Evolutionary conservation across 2,329 filamentous ascomycete genomes (phyloP), one percentile per base, ranked within the genome.

Genomic region (Cladosporium sp.): DNA sequence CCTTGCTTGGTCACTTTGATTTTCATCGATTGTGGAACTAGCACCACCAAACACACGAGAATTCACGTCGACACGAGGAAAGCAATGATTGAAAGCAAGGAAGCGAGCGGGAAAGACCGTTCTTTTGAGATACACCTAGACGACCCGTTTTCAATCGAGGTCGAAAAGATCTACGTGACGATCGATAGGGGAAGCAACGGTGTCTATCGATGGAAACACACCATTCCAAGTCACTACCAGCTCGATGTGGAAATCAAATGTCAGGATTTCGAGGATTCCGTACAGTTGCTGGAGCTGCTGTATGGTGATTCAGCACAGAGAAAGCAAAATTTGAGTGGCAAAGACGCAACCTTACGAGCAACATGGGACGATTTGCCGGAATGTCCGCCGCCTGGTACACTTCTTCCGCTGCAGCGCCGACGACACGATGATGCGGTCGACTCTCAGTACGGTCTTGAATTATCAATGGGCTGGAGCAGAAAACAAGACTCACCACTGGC

Each of bases 351-450:
- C 47, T 29, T 71, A 1, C 54, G 53, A 33, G 54, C 61, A 7
- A 57, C 49, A 7, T 70, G 64, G 61, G 42, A 47, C 2, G 57
- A 63, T 18, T 57, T 72, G 4, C 61, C 67, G 4, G 43, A 59
- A 4, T 59, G 60, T 42, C 61, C 60, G 5, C 9, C 45, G 1
- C 20, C 25, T 16, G 52, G 53, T 18, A 42, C 53, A 15, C 39
- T 58, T 2, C 50, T 65, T 13, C 52, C 50, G 18, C 39, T 62
- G 38, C 53, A 56, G 51, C 22, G 9, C 22, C 5, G 22, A 9
- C 4, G 22, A 9, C 55, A 53, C 25, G 55, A 52, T 20, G 8
- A 8, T 38, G 35, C n/a, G 15, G 12, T 56, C 7, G 19, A 54
- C 4, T 32, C 62, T 16, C 51, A 52, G 5, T 64, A 59, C 50